Base-by-base conservation (phyloP, 179 eudicot genomes). In the Beta macrorhiza region DNA sequence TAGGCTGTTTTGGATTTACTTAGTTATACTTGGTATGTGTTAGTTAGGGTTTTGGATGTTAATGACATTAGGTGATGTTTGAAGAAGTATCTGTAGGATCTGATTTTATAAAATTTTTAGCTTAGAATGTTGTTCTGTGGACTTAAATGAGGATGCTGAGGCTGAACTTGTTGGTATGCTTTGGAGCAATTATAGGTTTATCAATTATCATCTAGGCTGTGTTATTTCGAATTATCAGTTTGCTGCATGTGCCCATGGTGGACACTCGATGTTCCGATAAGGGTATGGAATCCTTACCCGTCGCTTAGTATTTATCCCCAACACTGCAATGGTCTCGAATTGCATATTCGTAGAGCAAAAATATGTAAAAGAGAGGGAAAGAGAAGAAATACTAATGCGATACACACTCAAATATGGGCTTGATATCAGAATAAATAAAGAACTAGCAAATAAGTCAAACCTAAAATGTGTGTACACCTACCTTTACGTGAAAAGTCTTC, bases 61-160 rank as follows among this genome's bases (percentile, higher is more conserved):
- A 51, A 72, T 62, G 52, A n/a, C 72, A 25, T 25, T 62, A 70
- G 78, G 59, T 14, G 14, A 61, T 70, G 25, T 64, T 63, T 62
- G 2, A 8, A 51, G 49, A 3, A 73, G 45, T 59, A 12, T 59
- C 5, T 25, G 62, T 47, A 20, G 77, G 37, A 37, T 58, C 8
- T 15, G 76, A 15, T 32, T 11, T 69, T 13, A 29, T 29, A 49
- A 49, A n/a, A 32, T 20, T 58, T 14, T 75, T 75, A 29, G 25
- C 25, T 65, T 37, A 49, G 71, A 47, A 9, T 32, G 68, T 5
- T 72, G 57, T 52, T 52, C 2, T 5, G 59, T 22, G n/a, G 8
- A 67, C n/a, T 13, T 1, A 7, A 42, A n/a, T 45, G 45, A 32
- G 71, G 45, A 10, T 71, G 63, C 10, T 56, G 51, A 16, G 4